Percentiles rank a stretch among this genome's conserved stretches.
Conservation (phyloP, 2,329 filamentous ascomycete genomes). For the Stenocarpella maydis region DNA sequence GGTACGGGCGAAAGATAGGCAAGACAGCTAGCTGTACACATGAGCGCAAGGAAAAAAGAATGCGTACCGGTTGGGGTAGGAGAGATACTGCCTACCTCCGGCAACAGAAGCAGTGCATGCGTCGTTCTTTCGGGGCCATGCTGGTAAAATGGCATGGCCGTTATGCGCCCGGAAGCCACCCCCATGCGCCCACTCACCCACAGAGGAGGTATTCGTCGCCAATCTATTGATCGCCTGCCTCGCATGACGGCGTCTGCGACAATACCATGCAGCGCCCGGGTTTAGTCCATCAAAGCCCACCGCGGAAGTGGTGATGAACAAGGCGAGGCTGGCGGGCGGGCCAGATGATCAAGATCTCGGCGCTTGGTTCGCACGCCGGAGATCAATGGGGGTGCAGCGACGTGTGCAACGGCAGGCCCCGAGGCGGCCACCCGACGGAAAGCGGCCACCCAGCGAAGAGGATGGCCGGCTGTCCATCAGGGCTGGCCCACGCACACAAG, state of each 20-base stretch:
- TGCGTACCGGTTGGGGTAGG: neutral
- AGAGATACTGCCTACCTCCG: neutral
- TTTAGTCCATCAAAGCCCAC: neutral
- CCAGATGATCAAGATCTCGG: neutral
- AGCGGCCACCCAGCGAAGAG: neutral
- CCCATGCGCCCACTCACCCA: constrained; percentile 12
- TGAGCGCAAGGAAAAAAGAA: neutral
- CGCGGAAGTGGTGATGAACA: neutral
- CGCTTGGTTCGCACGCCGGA: constrained; percentile 4
- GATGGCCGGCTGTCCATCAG: neutral
- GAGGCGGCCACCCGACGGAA: constrained; percentile 13
- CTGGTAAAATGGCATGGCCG: constrained; percentile 4
- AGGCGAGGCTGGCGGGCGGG: neutral
- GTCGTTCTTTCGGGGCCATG: neutral
- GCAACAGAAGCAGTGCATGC: constrained; percentile 4
- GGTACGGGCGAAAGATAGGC: neutral
- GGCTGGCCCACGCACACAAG: neutral
- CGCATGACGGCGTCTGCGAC: constrained; percentile 14
- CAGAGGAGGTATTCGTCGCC: neutral
- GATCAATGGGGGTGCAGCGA: constrained; percentile 3
- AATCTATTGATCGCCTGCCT: neutral
- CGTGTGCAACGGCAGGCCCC: constrained; percentile 3
- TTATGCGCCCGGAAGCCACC: constrained; percentile 19
- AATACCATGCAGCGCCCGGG: constrained; percentile 1
- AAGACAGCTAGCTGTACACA: neutral